Conservation (phyloP, 1,139 yeast genomes). For the Magnusiomyces paraingens region DNA sequence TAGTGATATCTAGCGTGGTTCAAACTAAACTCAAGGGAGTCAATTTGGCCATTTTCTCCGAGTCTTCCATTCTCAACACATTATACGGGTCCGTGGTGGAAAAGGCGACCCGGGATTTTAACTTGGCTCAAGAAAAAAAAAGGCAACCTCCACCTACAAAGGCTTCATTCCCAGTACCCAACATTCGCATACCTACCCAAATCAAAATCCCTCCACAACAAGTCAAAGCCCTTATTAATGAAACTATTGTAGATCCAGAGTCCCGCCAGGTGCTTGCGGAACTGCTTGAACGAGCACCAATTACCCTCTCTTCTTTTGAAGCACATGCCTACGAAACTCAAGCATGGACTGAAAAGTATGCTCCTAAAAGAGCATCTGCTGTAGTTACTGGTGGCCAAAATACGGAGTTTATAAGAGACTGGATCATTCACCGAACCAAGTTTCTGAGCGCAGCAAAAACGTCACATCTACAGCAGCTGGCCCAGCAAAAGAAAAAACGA, state of each 20-base stretch:
- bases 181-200: neutral
- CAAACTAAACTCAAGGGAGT: neutral
- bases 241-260: neutral
- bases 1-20: neutral
- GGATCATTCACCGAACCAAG: constrained; percentile 20
- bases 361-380: constrained; percentile 2
- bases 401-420: constrained; percentile 17
- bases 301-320: constrained; percentile 5
- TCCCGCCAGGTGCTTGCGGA: constrained; percentile 2
- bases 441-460: constrained; percentile 9
- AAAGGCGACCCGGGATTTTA: neutral
- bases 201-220: neutral
- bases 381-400: constrained; percentile 18
- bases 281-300: constrained; percentile 4
- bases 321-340: constrained; percentile 1
- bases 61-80: neutral
- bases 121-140: neutral
- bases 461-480: neutral
- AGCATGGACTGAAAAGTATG: constrained; percentile 13
- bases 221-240: neutral
- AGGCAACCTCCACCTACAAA: neutral
- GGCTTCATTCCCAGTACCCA: neutral
- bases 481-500: constrained; percentile 19
- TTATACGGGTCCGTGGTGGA: neutral
- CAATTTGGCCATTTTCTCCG: neutral